Base-by-base conservation (phyloP, 2,329 filamentous ascomycete genomes). In the Grosmannia huntii region DNA sequence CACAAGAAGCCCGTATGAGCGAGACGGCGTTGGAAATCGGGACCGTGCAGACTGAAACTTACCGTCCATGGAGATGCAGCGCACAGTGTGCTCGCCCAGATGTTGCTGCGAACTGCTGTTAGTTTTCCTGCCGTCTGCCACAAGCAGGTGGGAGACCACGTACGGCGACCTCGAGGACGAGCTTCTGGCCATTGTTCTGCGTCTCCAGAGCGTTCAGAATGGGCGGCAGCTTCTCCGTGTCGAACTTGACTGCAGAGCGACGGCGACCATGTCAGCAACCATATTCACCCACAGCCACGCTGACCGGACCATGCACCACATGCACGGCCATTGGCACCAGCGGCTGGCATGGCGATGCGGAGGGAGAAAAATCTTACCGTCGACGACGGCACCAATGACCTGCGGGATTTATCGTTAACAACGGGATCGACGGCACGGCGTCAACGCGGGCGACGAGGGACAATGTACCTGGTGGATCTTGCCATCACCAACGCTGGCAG, bases 1-100 rank as follows among this genome's bases (percentile, higher is more conserved):
- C 7, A n/a, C 4, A 1, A 49, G 3, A 19, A 6, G 27, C 2
- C 10, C 21, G 46, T 23, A 25, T 56, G n/a, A 54, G 55, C 25
- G n/a, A 33, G 6, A 6, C 21, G 0, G 3, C 11, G 33, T 33
- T 11, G 38, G 19, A 53, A 41, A 62, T 46, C 4, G 38, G 28
- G 53, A 58, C 59, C 62, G 19, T 44, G 5, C 2, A 44, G 41
- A 7, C 7, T 3, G 16, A 49, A 16, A 75, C 84, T 76, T 85
- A 95, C 92, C 94, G 79, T 99, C 94, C 94, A 99, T 99, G 79
- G 94, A 94, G 95, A 99, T 99, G 78, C 90, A 95, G 77, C 94
- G 87, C 76, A 99, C 94, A 73, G 96, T 89, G 82, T 90, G 96
- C 83, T 99, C 89, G 81, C 94, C 94, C 77, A 99, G 80, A 85